Evolutionary conservation across 1,139 yeast species (phyloP), one percentile per base, ranked within the genome.

Genomic region (Protomyces pachydermus): DNA sequence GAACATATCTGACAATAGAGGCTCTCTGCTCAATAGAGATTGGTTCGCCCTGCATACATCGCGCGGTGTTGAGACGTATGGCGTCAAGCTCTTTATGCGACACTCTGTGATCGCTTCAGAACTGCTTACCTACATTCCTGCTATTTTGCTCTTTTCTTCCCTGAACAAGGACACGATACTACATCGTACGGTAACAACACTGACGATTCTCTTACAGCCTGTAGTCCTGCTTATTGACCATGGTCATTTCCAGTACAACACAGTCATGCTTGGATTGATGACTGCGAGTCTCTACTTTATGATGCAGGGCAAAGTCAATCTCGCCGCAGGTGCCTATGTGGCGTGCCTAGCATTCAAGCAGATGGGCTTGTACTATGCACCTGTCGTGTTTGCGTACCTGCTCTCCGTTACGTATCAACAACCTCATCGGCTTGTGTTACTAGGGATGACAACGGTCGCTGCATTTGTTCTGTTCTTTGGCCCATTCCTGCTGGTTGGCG

Each of bases 311-410:
- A 83, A 84, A 70, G 81, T 84, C 65, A 79, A 84, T 2, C 70
- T 85, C 52, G 95, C 95, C 0, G 86, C 96, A n/a, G 76, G 88
- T 2, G 84, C 88, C 78, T 93, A 91, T 74, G 87, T 91, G 2
- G 74, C 84, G 55, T 83, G 97, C 3, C 77, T 95, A 16, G 82
- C 87, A 56, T 95, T 91, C 79, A 93, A 95, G 74, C 98, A 93
- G 72, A 93, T 93, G 98, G 90, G 97, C 0, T 78, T 95, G 54
- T 93, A 91, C 75, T 95, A 91, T 75, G 84, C 97, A 0, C 96
- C 98, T 9, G 85, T 89, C 58, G 84, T 95, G 42, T 93, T 93
- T 76, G 85, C 85, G 46, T 91, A 86, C 71, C 79, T 88, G 20
- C 78, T 88, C 62, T 82, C 88, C n/a, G 73, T 76, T 23, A 80